These are phyloP conservation scores for Mortierella sp. DNA, from an alignment of 371 early-diverging fungal species.

Conservation along the genomic window DNA sequence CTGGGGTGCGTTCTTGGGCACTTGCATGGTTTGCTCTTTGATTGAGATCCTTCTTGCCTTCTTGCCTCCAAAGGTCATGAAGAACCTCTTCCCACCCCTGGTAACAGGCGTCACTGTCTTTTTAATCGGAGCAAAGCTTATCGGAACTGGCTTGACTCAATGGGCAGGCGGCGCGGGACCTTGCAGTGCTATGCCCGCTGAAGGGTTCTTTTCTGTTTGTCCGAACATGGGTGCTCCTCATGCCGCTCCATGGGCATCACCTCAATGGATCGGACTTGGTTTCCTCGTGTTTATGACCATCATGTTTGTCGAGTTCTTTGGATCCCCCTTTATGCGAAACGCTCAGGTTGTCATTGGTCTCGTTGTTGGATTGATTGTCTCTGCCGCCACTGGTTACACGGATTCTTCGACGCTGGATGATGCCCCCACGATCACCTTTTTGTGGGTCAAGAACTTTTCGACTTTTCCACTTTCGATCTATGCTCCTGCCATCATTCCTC, in stretches of 20 bases:
- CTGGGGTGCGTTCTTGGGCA: conserved; percentile 68
- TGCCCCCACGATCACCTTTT: conserved; percentile 66
- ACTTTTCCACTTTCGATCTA: conserved; percentile 70
- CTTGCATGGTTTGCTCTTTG: conserved; percentile 60
- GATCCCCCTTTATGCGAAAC: conserved; percentile 68
- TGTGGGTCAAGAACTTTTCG: conserved; percentile 59
- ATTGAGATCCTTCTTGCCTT: conserved; percentile 59
- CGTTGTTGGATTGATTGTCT: conserved; percentile 57
- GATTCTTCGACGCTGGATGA: conserved; percentile 57
- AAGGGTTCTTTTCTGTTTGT: conserved; percentile 50
- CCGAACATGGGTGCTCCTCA: conserved; percentile 58
- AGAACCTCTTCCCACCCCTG: conserved; percentile 63
- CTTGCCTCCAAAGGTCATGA: conserved; percentile 60
- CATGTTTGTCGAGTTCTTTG: conserved; percentile 64
- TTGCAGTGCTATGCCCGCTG: conserved; percentile 43
- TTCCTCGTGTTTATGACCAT: conserved; percentile 65
- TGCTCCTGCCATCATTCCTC: conserved; percentile 68
- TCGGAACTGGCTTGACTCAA: conserved; percentile 57
- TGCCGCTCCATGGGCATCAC: conserved; percentile 64
- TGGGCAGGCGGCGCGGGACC: conserved; percentile 65
- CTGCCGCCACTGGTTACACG: conserved; percentile 72
- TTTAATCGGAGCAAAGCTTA: conserved; percentile 61
- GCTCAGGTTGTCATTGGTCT: conserved; percentile 58
- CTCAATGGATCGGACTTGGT: conserved; percentile 65
- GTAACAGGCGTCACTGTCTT: conserved; percentile 62